A percentile compares a stretch with the other conserved stretches of the same genome.
These are phyloP conservation scores for Lactifluus volemus DNA, from an alignment of 768 basidiomycete genomes.

Conservation along the genomic window DNA sequence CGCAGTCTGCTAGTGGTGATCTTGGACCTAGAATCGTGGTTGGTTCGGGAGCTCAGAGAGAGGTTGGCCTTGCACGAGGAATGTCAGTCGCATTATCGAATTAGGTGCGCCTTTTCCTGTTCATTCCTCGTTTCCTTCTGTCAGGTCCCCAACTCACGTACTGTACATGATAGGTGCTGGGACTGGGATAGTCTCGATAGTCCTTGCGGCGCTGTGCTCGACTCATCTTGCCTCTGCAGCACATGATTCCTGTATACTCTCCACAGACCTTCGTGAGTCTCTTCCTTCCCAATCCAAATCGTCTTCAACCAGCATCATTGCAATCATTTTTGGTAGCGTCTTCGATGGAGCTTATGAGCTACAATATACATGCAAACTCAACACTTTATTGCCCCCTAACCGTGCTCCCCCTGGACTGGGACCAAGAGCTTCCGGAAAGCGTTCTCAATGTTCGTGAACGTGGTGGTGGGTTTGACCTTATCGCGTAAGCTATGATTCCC, in stretches of 20 bases:
- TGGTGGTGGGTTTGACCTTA: constrained; percentile 42
- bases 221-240: constrained; percentile 18
- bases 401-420: constrained; percentile 64
- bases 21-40: neutral
- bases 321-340: constrained; percentile 39
- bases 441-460: constrained; percentile 27
- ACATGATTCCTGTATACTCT: constrained; percentile 3
- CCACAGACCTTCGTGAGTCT: constrained; percentile 21
- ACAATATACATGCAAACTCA: constrained; percentile 51
- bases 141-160: too few relatives aligned
- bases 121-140: neutral
- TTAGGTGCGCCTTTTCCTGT: constrained; percentile 41
- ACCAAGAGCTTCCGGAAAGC: constrained; percentile 43
- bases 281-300: constrained; percentile 2
- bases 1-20: neutral
- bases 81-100: constrained; percentile 46
- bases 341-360: constrained; percentile 69
- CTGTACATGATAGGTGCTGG: constrained; percentile 52
- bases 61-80: constrained; percentile 33
- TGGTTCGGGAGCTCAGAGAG: constrained; percentile 24
- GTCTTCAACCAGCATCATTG: neutral
- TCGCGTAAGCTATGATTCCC: constrained; percentile 46
- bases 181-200: constrained; percentile 72
- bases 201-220: constrained; percentile 49
- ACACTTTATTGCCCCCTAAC: constrained; percentile 27